Conservation (phyloP, 2,329 filamentous ascomycete species). For the Piedraia hortae region DNA sequence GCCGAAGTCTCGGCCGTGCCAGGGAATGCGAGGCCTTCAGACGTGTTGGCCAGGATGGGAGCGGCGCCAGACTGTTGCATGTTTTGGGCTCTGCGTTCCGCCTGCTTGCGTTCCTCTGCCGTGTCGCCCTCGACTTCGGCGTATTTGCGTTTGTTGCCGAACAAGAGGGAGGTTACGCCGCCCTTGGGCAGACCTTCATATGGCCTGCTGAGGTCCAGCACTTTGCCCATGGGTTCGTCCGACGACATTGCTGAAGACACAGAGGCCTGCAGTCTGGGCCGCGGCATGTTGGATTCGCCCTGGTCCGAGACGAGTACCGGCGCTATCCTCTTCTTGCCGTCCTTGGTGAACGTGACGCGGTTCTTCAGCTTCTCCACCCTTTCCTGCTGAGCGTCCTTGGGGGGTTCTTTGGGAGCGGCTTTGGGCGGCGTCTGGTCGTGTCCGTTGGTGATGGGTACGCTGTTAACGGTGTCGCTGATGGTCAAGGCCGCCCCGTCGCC, state of each 20-base stretch:
- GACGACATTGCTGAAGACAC: conserved; percentile 26
- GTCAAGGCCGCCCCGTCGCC: conserved; percentile 35
- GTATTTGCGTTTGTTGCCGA: conserved; percentile 81
- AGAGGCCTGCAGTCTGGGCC: conserved; percentile 63
- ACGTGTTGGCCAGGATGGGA: conserved; percentile 46
- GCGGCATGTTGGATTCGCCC: conserved; percentile 65
- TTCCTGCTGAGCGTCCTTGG: conserved; percentile 26
- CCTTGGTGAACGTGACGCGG: conserved; percentile 79
- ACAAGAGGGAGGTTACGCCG: conserved; percentile 55
- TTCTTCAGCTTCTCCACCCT: conserved; percentile 53
- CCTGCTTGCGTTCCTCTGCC: conserved; percentile 33
- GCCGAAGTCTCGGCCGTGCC: conserved; percentile 35
- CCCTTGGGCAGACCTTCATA: conserved; percentile 82
- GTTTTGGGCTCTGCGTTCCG: conserved; percentile 30
- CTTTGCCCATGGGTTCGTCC: conserved; percentile 28
- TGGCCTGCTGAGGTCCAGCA: conserved; percentile 74
- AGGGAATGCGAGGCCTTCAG: conserved; percentile 52
- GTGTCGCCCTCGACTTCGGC: conserved; percentile 43
- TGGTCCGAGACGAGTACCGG: conserved; percentile 62
- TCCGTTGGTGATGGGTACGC: conserved; percentile 6
- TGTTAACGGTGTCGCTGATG: conserved; percentile 18
- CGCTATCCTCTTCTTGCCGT: conserved; percentile 86
- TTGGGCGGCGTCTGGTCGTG: conserved; percentile 5
- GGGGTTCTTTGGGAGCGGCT: conserved; percentile 19
- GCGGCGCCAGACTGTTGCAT: conserved; percentile 36